A percentile compares a stretch with the other conserved stretches of the same genome.
Conservation (phyloP, 148 eudicot genomes). For the Vaccinium macrocarpon region DNA sequence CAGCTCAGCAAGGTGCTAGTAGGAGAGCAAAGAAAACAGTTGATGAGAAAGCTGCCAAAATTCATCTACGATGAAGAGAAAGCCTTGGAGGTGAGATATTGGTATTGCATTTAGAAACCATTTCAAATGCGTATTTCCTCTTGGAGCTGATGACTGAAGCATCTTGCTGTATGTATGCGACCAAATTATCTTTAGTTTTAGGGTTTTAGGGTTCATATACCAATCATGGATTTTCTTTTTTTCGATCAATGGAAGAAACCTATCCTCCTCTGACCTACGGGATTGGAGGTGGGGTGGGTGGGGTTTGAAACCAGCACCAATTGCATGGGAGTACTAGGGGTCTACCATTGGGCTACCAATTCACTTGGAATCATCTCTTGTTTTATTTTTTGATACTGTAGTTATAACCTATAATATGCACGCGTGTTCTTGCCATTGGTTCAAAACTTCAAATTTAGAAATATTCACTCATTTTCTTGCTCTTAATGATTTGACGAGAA, state of each 20-base stretch:
- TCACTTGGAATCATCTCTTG: background rate
- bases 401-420: background rate
- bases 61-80: conserved; percentile 94
- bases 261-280: background rate
- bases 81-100: conserved; percentile 68
- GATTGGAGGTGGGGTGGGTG: background rate
- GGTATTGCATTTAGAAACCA: background rate
- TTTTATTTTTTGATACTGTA: too few relatives aligned
- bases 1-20: conserved; percentile 85
- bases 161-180: background rate
- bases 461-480: conserved; percentile 14
- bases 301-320: background rate
- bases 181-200: background rate
- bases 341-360: background rate
- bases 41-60: conserved; percentile 84
- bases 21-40: conserved; percentile 79
- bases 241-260: background rate
- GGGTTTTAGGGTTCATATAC: background rate
- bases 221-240: background rate
- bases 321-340: background rate
- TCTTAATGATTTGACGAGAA: background rate
- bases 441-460: background rate
- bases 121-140: background rate
- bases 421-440: background rate
- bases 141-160: background rate